Evolutionary conservation across 352 stramenopile species (phyloP).

Genomic region (Globisporangium radiosum): DNA sequence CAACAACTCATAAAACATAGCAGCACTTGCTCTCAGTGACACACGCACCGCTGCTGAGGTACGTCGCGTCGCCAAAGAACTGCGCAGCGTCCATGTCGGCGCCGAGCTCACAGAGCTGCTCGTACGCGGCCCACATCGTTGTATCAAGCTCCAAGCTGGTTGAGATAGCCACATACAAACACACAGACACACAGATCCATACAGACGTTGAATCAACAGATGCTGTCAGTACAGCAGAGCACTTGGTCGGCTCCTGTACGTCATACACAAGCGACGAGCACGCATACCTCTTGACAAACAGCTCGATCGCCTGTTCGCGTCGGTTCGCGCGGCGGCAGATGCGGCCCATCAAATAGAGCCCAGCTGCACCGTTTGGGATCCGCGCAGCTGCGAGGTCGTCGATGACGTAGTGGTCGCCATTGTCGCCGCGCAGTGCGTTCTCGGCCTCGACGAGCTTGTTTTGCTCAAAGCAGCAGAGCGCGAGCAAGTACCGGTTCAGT

Average conservation of each 20-base stretch:
- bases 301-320: slow-evolving; percentile 86
- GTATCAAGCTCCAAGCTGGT: slow-evolving; percentile 86
- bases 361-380: slow-evolving; percentile 85
- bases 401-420: slow-evolving; percentile 16
- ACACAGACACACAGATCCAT: background rate
- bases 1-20: too few relatives aligned
- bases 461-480: slow-evolving; percentile 69
- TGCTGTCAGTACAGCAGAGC: too few relatives aligned
- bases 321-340: slow-evolving; percentile 88
- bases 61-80: slow-evolving; percentile 60
- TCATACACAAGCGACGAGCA: background rate
- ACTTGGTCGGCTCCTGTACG: too few relatives aligned
- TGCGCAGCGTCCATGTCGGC: slow-evolving; percentile 48
- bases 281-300: slow-evolving; percentile 80
- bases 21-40: too few relatives aligned
- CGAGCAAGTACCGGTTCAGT: slow-evolving; percentile 66
- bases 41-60: slow-evolving; percentile 21
- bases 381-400: slow-evolving; percentile 23
- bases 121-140: slow-evolving; percentile 90
- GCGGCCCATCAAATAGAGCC: slow-evolving; percentile 88
- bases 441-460: slow-evolving; percentile 81
- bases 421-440: slow-evolving; percentile 75
- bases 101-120: slow-evolving; percentile 91
- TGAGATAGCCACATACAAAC: slow-evolving; percentile 1
- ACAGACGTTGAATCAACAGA: background rate